A percentile compares a stretch with the other conserved stretches of the same genome.
Conservation (phyloP, 164 flowering plant genomes). For the Magnolia changhungtana region DNA sequence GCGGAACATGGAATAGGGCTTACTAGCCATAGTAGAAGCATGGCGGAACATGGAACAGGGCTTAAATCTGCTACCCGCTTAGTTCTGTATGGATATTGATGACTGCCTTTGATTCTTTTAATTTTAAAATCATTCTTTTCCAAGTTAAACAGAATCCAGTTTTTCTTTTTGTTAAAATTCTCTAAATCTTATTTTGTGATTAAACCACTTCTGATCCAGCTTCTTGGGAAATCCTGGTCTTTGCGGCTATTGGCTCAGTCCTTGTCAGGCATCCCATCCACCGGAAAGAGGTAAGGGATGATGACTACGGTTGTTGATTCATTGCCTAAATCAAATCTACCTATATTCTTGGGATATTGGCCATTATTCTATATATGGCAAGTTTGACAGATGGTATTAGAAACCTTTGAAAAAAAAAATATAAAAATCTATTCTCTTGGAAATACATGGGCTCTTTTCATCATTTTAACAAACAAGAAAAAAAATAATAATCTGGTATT, state of each 20-base stretch:
- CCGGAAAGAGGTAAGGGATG: slow-evolving; percentile 55
- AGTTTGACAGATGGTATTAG: background rate
- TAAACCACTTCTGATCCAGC: slow-evolving; percentile 32
- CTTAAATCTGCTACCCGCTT: background rate
- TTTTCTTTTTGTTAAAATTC: background rate
- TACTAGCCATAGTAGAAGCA: too few species aligned
- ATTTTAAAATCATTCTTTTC: background rate
- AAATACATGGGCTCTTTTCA: too few species aligned
- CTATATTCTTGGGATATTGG: background rate
- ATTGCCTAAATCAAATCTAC: background rate
- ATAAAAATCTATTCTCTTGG: too few species aligned
- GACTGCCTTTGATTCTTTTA: background rate
- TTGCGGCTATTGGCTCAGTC: slow-evolving; percentile 73
- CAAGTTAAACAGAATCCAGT: background rate
- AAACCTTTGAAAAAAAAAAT: background rate
- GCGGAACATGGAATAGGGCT: too few species aligned
- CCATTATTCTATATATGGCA: background rate
- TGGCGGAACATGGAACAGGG: too few species aligned
- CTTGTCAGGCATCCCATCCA: slow-evolving; percentile 55
- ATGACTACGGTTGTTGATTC: too few species aligned
- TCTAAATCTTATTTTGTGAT: background rate
- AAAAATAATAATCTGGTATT: too few species aligned
- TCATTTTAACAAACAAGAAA: too few species aligned
- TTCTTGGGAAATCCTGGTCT: slow-evolving; percentile 81
- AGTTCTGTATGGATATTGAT: background rate